A percentile compares a stretch with the other conserved stretches of the same genome.
phyloP scores from a whole-genome alignment of 306 rosid species.

The Vicia sativa region DNA sequence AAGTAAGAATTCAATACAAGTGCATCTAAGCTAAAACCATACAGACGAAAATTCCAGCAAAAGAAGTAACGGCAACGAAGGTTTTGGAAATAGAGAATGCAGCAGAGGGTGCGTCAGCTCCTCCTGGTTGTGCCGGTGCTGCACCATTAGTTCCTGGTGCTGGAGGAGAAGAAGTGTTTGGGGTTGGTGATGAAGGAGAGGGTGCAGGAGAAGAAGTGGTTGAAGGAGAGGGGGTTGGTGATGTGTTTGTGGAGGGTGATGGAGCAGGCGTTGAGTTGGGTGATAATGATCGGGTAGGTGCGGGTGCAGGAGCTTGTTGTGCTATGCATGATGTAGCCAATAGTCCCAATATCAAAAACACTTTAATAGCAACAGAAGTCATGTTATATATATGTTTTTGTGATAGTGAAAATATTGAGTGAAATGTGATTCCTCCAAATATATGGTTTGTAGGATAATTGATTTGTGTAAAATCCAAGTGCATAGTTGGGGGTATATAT shows the following conservation, averaged over 20 bases:
- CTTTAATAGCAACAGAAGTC: too few species aligned
- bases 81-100: too few species aligned
- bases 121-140: background rate
- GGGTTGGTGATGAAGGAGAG: slow-evolving; percentile 2
- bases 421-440: background rate
- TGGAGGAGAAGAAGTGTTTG: slow-evolving; percentile 23
- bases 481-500: background rate
- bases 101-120: background rate
- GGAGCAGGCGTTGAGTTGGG: slow-evolving; percentile 39
- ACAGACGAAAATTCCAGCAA: too few species aligned
- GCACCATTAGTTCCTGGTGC: slow-evolving; percentile 26
- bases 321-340: too few species aligned
- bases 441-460: background rate
- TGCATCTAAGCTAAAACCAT: too few species aligned
- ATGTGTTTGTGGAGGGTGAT: slow-evolving; percentile 19
- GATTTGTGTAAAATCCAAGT: background rate
- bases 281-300: slow-evolving; percentile 53
- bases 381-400: background rate
- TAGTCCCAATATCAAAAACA: too few species aligned
- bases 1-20: too few species aligned
- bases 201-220: slow-evolving; percentile 10
- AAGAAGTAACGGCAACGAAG: too few species aligned
- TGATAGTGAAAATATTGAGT: background rate
- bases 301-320: slow-evolving; percentile 53
- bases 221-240: slow-evolving; percentile 32